Conservation (phyloP, 2,329 filamentous ascomycete genomes). For the Ophiocordyceps camponoti-rufipedis region DNA sequence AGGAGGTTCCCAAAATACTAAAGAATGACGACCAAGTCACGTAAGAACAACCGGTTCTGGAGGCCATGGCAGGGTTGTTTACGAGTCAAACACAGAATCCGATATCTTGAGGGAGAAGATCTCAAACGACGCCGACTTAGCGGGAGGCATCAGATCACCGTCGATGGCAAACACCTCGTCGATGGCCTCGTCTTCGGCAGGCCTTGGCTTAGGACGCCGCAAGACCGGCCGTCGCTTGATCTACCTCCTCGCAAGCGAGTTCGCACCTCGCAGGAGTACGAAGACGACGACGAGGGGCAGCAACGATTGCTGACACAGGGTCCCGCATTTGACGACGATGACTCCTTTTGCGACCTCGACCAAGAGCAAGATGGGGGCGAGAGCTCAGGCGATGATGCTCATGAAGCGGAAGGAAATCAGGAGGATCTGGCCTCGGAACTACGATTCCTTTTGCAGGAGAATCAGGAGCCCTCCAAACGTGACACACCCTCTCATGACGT, state of each 20-base stretch:
- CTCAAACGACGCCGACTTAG: conserved; percentile 52
- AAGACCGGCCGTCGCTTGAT: conserved; percentile 44
- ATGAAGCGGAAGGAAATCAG: conserved; percentile 4
- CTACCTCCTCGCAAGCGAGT: conserved; percentile 60
- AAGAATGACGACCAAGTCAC: conserved; percentile 72
- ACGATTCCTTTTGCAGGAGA: conserved; percentile 22
- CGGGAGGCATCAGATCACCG: conserved; percentile 65
- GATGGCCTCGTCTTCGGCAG: conserved; percentile 77
- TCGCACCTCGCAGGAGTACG: conserved; percentile 25
- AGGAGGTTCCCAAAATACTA: conserved; percentile 48
- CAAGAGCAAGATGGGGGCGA: conserved; percentile 16
- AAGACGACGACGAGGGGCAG: conserved; percentile 13
- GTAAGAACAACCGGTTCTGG: conserved; percentile 23
- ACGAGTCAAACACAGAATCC: conserved; percentile 36
- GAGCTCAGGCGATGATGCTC: conserved; percentile 14
- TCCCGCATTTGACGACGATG: conserved; percentile 5
- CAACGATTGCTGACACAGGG: conserved; percentile 15
- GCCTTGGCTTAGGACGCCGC: conserved; percentile 41
- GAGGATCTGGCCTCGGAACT: conserved; percentile 18
- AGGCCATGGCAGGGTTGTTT: neutral
- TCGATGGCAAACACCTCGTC: conserved; percentile 61
- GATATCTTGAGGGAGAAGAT: conserved; percentile 59
- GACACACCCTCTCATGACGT: conserved; percentile 4
- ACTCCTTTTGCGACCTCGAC: neutral
- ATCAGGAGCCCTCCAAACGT: conserved; percentile 10